Evolutionary conservation across 176 grass and related monocot species (phyloP).

Genomic region (Aegilops umbellulata): DNA sequence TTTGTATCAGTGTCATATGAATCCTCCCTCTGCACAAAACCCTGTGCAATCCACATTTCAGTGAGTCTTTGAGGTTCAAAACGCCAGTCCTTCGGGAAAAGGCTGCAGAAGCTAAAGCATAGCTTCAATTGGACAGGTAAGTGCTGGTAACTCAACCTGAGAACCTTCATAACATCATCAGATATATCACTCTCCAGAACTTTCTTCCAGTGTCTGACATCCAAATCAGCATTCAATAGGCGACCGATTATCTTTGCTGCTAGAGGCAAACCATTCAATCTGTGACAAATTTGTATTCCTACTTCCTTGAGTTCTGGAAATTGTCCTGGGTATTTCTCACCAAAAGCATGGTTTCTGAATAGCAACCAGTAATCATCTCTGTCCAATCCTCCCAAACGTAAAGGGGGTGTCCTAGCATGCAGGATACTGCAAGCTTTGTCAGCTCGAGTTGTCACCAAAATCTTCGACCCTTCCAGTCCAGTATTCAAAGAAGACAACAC

Average conservation of each 20-base stretch:
- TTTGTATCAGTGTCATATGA: constrained; percentile 1
- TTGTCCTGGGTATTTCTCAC: constrained; percentile 24
- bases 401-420: background rate
- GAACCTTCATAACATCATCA: constrained; percentile 59
- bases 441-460: constrained; percentile 47
- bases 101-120: constrained; percentile 67
- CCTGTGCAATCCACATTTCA: constrained; percentile 71
- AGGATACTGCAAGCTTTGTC: constrained; percentile 36
- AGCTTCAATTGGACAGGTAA: constrained; percentile 48
- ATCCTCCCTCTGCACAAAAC: constrained; percentile 48
- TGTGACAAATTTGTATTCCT: constrained; percentile 41
- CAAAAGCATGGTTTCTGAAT: constrained; percentile 42
- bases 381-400: constrained; percentile 46
- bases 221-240: constrained; percentile 44
- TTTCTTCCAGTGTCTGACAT: constrained; percentile 43
- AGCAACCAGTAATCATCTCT: constrained; percentile 52
- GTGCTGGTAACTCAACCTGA: constrained; percentile 61
- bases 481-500: constrained; percentile 36
- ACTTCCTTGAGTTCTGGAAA: constrained; percentile 47
- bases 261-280: constrained; percentile 57
- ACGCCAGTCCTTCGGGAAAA: constrained; percentile 53
- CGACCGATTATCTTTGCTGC: constrained; percentile 55
- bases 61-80: constrained; percentile 40
- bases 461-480: constrained; percentile 40
- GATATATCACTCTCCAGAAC: constrained; percentile 55